phyloP scores from a whole-genome alignment of 805 yeast species.

The Yamadazyma insecticola region DNA sequence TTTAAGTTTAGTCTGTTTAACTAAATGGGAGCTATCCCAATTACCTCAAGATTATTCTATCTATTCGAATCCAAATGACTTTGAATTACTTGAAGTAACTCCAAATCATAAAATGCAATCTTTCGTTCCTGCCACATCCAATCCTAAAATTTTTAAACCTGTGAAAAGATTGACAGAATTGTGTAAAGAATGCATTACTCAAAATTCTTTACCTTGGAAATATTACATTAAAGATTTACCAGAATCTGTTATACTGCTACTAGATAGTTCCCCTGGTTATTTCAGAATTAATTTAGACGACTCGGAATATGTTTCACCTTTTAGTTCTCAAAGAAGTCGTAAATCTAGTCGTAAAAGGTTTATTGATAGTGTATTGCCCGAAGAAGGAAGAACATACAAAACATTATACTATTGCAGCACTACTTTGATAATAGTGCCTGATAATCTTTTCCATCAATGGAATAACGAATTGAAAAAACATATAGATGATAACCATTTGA shows the following conservation, averaged over 20 bases:
- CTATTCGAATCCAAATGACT: not conserved
- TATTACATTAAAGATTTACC: constrained; percentile 43
- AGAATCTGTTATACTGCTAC: constrained; percentile 26
- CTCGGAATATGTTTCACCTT: constrained; percentile 16
- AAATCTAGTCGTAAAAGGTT: constrained; percentile 12
- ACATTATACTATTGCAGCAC: constrained; percentile 44
- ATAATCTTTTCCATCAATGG: constrained; percentile 67
- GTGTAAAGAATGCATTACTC: constrained; percentile 40
- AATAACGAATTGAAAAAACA: constrained; percentile 54
- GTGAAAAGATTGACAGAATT: constrained; percentile 24
- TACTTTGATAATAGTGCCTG: constrained; percentile 61
- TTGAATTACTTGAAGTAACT: too few relatives aligned
- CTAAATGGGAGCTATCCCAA: constrained; percentile 47
- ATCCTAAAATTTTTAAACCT: too few relatives aligned
- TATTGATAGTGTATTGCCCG: constrained; percentile 8
- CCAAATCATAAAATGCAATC: too few relatives aligned
- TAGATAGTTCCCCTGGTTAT: constrained; percentile 40
- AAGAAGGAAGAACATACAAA: constrained; percentile 17
- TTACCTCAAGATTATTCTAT: constrained; percentile 8
- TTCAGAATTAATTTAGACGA: constrained; percentile 31
- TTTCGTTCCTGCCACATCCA: too few relatives aligned
- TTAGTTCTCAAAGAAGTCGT: constrained; percentile 15
- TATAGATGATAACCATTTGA: constrained; percentile 33
- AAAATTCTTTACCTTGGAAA: constrained; percentile 58
- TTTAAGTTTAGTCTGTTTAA: constrained; percentile 49